Conservation (phyloP, 768 basidiomycete genomes). For the Mycena amicta region DNA sequence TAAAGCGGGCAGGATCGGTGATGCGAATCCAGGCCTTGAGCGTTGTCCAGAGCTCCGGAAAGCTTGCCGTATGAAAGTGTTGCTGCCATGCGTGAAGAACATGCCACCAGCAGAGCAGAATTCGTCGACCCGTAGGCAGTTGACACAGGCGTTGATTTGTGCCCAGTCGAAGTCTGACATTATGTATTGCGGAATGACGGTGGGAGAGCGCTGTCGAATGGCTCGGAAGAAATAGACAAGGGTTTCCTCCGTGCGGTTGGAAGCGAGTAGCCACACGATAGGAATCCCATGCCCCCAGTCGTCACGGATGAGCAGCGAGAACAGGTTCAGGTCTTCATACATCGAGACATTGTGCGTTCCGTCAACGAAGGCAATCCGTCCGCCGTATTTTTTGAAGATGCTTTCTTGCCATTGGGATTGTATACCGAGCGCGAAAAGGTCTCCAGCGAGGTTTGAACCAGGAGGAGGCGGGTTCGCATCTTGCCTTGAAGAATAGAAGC, state of each 20-base stretch:
- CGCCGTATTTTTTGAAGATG: conserved; percentile 10
- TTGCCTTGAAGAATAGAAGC: conserved; percentile 8
- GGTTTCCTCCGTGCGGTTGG: conserved; percentile 1
- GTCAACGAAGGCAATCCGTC: conserved; percentile 7
- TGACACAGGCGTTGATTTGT: not conserved
- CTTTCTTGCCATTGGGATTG: conserved; percentile 9
- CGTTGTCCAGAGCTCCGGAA: conserved; percentile 17
- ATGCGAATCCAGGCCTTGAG: conserved; percentile 19
- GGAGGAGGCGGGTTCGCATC: conserved; percentile 3
- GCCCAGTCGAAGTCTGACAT: conserved; percentile 8
- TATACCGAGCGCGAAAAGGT: conserved; percentile 8
- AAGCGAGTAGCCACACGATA: conserved; percentile 10
- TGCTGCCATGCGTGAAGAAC: conserved; percentile 23
- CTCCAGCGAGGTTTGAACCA: conserved; percentile 3
- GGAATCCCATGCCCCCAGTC: conserved; percentile 2
- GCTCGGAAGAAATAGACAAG: conserved; percentile 7
- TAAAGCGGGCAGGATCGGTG: conserved; percentile 6
- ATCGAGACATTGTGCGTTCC: conserved; percentile 15
- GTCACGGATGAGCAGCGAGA: conserved; percentile 2
- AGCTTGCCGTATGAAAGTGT: conserved; percentile 4
- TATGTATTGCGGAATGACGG: not conserved
- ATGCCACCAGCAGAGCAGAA: conserved; percentile 23
- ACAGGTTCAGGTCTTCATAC: conserved; percentile 13
- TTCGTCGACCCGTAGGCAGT: not conserved
- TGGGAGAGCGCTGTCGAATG: not conserved